Conservation (phyloP, 2,329 filamentous ascomycete genomes). For the Colletotrichum coccodes region DNA sequence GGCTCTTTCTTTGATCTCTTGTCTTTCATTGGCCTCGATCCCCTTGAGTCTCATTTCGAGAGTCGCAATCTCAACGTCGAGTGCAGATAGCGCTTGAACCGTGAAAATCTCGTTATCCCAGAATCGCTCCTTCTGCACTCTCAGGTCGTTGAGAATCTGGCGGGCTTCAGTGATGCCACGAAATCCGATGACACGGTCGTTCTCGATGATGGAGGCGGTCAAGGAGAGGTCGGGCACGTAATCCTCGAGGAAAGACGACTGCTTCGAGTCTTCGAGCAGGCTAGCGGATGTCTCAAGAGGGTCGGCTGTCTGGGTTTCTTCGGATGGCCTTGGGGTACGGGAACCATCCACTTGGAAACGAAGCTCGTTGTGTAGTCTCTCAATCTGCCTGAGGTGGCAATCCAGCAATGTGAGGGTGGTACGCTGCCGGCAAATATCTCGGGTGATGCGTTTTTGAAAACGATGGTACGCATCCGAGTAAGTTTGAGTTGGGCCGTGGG, state of each 20-base stretch:
- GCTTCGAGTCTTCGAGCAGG: background rate
- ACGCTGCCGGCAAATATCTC: background rate
- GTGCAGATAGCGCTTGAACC: background rate
- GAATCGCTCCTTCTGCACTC: background rate
- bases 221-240: background rate
- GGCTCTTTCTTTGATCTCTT: background rate
- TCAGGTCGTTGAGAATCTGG: background rate
- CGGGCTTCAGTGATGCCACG: background rate
- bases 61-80: background rate
- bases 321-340: background rate
- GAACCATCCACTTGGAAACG: background rate
- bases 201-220: rapidly evolving
- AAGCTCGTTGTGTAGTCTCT: background rate
- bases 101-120: background rate
- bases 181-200: background rate
- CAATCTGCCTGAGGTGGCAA: background rate
- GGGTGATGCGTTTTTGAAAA: background rate
- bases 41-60: background rate
- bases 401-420: background rate
- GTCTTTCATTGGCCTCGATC: background rate
- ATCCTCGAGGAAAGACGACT: background rate
- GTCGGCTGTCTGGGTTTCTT: background rate
- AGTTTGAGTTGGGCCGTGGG: background rate
- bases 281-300: background rate
- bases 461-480: background rate